Percentiles rank a stretch among this genome's conserved stretches.
These are phyloP conservation scores for Populus hybrid DNA, from an alignment of 441 rosid genomes.

Conservation along the genomic window DNA sequence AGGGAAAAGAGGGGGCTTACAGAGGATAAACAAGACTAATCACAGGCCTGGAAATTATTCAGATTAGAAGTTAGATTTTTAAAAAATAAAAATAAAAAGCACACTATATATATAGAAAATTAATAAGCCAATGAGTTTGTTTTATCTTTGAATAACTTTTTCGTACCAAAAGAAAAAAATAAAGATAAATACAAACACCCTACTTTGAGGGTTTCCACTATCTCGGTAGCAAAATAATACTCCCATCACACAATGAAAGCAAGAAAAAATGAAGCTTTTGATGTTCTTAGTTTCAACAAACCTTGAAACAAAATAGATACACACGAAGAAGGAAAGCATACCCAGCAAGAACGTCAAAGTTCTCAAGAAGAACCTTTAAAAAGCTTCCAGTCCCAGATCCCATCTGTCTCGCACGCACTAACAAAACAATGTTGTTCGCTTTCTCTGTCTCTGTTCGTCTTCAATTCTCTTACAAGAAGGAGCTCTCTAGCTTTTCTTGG, in stretches of 20 bases:
- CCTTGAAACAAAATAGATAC: neutral
- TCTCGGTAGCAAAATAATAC: neutral
- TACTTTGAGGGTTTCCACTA: neutral
- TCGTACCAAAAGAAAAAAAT: neutral
- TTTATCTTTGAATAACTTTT: neutral
- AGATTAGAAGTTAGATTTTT: neutral
- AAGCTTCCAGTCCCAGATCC: conserved; percentile 53
- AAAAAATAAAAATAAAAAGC: neutral
- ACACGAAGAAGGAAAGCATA: conserved; percentile 12
- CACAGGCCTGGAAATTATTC: conserved; percentile 57
- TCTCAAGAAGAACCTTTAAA: conserved; percentile 62
- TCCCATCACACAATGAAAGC: neutral
- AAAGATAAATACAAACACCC: neutral
- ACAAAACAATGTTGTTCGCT: neutral
- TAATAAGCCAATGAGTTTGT: neutral
- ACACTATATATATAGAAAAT: neutral
- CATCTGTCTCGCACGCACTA: conserved; percentile 5
- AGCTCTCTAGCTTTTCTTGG: neutral
- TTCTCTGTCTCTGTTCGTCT: neutral
- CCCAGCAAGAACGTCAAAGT: conserved; percentile 96
- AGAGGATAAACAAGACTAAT: conserved; percentile 90
- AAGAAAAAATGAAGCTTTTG: neutral
- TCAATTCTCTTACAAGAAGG: neutral
- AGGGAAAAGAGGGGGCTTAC: conserved; percentile 42
- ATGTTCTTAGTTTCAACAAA: neutral